Evolutionary conservation across 768 basidiomycete species (phyloP).

Genomic region (Dentipellis fragilis): DNA sequence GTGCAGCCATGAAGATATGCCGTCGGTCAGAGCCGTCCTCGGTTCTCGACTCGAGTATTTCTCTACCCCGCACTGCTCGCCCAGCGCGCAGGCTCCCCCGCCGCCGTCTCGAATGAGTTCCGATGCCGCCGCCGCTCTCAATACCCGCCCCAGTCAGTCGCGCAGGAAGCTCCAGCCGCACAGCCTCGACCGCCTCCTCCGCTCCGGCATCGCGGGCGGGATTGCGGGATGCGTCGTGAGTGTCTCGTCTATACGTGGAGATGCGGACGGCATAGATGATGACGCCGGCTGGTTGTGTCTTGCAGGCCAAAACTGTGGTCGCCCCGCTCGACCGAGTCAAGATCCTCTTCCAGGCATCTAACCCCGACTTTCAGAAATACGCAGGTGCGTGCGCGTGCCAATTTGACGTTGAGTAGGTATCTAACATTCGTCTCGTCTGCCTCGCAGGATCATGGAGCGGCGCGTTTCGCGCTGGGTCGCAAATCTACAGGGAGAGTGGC

Average conservation of each 20-base stretch:
- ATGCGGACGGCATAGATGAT: not conserved
- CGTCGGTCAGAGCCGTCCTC: not conserved
- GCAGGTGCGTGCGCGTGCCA: conserved; percentile 45
- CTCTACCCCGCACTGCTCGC: not conserved
- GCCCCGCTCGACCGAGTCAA: conserved; percentile 97
- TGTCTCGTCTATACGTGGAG: conserved; percentile 15
- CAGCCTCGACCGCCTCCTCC: conserved; percentile 43
- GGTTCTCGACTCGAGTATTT: conserved; percentile 16
- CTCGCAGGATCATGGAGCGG: conserved; percentile 80
- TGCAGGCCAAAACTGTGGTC: conserved; percentile 85
- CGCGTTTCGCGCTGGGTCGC: conserved; percentile 61
- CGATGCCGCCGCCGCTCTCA: conserved; percentile 18
- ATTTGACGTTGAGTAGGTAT: not conserved
- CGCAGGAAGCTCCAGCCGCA: conserved; percentile 30
- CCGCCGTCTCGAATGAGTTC: conserved; percentile 21
- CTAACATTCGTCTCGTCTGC: not conserved
- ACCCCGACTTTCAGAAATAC: conserved; percentile 90
- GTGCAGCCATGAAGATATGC: not conserved
- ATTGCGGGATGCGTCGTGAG: conserved; percentile 88
- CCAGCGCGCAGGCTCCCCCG: not conserved
- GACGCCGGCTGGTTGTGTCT: not conserved
- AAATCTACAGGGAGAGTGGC: conserved; percentile 63
- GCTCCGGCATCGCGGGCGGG: conserved; percentile 87
- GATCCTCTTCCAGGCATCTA: conserved; percentile 96
- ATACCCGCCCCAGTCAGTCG: not conserved